phyloP scores from a whole-genome alignment of 164 flowering plant species.

The Liquidambar formosana region DNA sequence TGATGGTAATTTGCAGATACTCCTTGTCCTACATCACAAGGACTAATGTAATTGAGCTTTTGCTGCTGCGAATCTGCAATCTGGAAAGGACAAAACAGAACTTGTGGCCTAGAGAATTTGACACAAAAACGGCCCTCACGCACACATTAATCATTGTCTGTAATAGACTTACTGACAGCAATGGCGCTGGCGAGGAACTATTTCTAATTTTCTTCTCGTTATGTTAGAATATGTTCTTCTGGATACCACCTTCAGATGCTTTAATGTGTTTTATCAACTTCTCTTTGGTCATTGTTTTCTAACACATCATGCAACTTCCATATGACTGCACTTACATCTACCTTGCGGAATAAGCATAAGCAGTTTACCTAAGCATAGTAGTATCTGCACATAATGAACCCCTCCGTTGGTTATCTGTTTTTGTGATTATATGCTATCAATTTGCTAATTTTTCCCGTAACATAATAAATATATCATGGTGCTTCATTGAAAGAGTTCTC shows the following conservation, averaged over 20 bases:
- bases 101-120: too few relatives aligned
- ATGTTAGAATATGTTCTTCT: not conserved
- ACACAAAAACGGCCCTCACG: too few relatives aligned
- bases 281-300: not conserved
- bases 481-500: not conserved
- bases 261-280: not conserved
- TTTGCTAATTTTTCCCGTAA: slow-evolving; percentile 1
- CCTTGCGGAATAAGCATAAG: not conserved
- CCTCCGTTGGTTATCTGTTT: not conserved
- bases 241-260: not conserved
- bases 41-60: not conserved
- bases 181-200: not conserved
- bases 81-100: too few relatives aligned
- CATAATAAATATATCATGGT: not conserved
- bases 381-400: not conserved
- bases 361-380: not conserved
- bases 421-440: not conserved
- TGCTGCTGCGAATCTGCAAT: not conserved
- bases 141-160: too few relatives aligned
- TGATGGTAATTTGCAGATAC: too few relatives aligned
- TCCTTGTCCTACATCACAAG: too few relatives aligned
- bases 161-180: not conserved
- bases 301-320: not conserved
- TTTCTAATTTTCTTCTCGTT: not conserved
- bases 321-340: not conserved